Percentiles rank a stretch among this genome's conserved stretches.
phyloP scores from a whole-genome alignment of 164 flowering plant species.

The Sextonia rubra region DNA sequence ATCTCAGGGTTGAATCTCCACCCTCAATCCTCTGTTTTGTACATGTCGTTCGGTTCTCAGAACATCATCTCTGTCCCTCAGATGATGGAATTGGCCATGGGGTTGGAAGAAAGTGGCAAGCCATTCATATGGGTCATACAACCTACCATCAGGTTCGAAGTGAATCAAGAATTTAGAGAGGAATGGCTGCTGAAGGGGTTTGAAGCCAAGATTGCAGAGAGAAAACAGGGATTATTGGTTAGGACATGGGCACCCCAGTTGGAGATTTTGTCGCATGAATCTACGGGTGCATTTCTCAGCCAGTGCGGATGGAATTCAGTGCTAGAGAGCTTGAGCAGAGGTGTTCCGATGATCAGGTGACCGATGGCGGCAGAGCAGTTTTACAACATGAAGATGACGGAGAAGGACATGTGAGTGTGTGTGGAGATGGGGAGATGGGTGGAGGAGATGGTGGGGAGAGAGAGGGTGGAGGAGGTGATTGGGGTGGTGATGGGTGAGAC shows the following conservation, averaged over 20 bases:
- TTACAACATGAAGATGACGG: conserved; percentile 16
- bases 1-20: conserved; percentile 15
- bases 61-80: conserved; percentile 8
- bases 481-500: conserved; percentile 6
- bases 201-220: not conserved
- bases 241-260: conserved; percentile 19
- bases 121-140: not conserved
- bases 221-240: not conserved
- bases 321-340: conserved; percentile 19
- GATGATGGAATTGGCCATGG: conserved; percentile 25
- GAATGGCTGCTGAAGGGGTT: not conserved
- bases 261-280: conserved; percentile 11
- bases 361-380: conserved; percentile 14
- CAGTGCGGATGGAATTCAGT: conserved; percentile 28
- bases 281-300: conserved; percentile 18
- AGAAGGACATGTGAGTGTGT: conserved; percentile 11
- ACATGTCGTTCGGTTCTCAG: conserved; percentile 21
- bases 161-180: not conserved
- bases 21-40: conserved; percentile 14
- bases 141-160: not conserved
- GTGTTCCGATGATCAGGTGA: conserved; percentile 16
- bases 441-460: not conserved
- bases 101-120: conserved; percentile 6
- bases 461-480: conserved; percentile 4
- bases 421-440: not conserved